These are phyloP conservation scores for Penicillium canariense DNA, from an alignment of 495 filamentous ascomycete genomes.

Conservation along the genomic window DNA sequence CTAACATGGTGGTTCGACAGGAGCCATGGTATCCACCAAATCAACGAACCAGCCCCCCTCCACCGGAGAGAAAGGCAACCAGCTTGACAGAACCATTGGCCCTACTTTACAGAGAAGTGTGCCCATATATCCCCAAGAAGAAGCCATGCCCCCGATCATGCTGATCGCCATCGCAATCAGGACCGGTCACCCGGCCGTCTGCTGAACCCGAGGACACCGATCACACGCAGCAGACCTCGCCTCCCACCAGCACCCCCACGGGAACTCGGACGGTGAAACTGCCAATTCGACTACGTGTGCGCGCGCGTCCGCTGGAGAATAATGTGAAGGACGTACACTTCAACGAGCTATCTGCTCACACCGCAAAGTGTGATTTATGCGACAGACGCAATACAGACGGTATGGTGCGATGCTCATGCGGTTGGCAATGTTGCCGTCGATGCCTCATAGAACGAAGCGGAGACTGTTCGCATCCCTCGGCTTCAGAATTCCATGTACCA, in stretches of 20 bases:
- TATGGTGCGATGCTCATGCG: constrained; percentile 48
- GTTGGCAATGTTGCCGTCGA: constrained; percentile 43
- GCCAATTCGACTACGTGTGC: not conserved
- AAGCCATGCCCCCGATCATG: not conserved
- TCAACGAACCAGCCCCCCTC: not conserved
- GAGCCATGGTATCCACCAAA: too few relatives aligned
- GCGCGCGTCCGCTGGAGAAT: not conserved
- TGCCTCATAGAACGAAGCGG: constrained; percentile 29
- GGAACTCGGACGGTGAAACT: not conserved
- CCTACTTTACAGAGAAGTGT: not conserved
- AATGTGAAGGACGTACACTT: constrained; percentile 21
- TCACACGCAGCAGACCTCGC: not conserved
- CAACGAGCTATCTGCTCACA: constrained; percentile 37
- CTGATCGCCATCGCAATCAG: not conserved
- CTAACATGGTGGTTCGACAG: not conserved
- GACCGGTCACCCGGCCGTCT: not conserved
- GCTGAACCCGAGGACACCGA: not conserved
- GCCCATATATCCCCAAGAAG: not conserved
- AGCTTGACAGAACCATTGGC: not conserved
- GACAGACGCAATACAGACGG: constrained; percentile 40
- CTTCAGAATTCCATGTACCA: constrained; percentile 13
- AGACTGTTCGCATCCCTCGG: constrained; percentile 24
- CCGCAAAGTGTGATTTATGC: constrained; percentile 53
- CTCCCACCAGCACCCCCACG: not conserved
- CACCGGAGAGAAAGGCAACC: not conserved